Conservation (phyloP, 768 basidiomycete species). For the Psilocybe tampanensis region DNA sequence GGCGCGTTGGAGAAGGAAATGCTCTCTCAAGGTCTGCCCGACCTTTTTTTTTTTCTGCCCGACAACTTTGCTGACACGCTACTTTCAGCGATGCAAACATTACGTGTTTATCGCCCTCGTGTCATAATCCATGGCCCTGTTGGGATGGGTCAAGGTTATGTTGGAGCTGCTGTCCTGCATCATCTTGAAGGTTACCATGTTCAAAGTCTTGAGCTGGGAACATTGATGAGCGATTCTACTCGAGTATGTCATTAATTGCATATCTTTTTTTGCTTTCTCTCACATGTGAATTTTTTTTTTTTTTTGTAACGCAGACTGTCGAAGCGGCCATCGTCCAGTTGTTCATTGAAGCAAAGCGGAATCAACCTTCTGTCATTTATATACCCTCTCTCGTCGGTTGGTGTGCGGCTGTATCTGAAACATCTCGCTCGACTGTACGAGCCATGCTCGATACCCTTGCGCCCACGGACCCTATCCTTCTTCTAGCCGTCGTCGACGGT, state of each 20-base stretch:
- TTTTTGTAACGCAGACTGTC: slow-evolving; percentile 54
- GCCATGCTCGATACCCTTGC: slow-evolving; percentile 91
- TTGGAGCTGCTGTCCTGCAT: slow-evolving; percentile 91
- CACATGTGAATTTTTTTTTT: not conserved
- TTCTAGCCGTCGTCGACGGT: slow-evolving; percentile 89
- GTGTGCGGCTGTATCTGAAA: slow-evolving; percentile 85
- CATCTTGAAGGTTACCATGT: slow-evolving; percentile 95
- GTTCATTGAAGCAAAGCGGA: slow-evolving; percentile 95
- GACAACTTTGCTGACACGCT: slow-evolving; percentile 8
- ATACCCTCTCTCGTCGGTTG: slow-evolving; percentile 88
- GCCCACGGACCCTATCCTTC: slow-evolving; percentile 91
- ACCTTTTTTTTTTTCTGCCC: not conserved
- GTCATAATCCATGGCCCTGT: slow-evolving; percentile 76
- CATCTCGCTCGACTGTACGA: slow-evolving; percentile 80
- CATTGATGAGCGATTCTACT: slow-evolving; percentile 85
- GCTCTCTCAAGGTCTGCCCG: slow-evolving; percentile 75
- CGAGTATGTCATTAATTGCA: slow-evolving; percentile 55
- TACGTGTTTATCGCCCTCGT: slow-evolving; percentile 89
- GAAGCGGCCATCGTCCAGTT: slow-evolving; percentile 95
- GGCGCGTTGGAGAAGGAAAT: slow-evolving; percentile 88
- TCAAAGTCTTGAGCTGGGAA: slow-evolving; percentile 91
- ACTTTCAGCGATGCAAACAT: slow-evolving; percentile 80
- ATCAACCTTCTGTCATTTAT: slow-evolving; percentile 95
- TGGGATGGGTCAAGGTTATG: slow-evolving; percentile 91
- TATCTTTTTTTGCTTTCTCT: not conserved